Percentiles rank a stretch among this genome's conserved stretches.
These are phyloP conservation scores for Sporothrix schenckii DNA, from an alignment of 2,329 filamentous ascomycete species.

Conservation along the genomic window DNA sequence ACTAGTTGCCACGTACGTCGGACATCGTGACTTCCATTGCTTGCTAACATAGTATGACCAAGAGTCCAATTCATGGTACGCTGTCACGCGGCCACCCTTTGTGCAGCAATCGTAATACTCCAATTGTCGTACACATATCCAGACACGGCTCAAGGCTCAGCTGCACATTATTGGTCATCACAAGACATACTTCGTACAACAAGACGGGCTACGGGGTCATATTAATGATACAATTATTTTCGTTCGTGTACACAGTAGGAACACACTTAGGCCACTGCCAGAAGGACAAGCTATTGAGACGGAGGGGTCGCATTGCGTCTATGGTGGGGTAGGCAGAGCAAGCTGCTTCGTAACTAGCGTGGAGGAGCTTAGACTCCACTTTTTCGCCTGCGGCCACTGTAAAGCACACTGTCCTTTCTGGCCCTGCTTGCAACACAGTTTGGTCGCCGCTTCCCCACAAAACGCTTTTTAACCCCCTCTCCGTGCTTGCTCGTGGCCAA, in stretches of 20 bases:
- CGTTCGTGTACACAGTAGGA: not conserved
- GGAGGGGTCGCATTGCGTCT: constrained; percentile 12
- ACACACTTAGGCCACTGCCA: too few relatives aligned
- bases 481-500: not conserved
- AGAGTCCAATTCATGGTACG: not conserved
- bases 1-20: too few relatives aligned
- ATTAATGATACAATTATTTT: not conserved
- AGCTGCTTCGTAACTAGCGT: not conserved
- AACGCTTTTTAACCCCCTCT: constrained; percentile 10
- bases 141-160: not conserved
- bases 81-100: too few relatives aligned
- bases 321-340: constrained; percentile 7
- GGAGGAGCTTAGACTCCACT: constrained; percentile 20
- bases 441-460: constrained; percentile 21
- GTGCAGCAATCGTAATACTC: not conserved
- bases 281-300: not conserved
- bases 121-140: not conserved
- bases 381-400: constrained; percentile 4
- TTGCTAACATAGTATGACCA: not conserved
- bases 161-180: not conserved
- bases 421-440: not conserved
- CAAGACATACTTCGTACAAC: not conserved
- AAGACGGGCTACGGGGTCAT: not conserved
- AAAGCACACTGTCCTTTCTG: not conserved
- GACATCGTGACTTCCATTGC: too few relatives aligned